Evolutionary conservation across 129 eudicot genomes (phyloP).

Genomic region (Rutidosis leptorrhynchoides): DNA sequence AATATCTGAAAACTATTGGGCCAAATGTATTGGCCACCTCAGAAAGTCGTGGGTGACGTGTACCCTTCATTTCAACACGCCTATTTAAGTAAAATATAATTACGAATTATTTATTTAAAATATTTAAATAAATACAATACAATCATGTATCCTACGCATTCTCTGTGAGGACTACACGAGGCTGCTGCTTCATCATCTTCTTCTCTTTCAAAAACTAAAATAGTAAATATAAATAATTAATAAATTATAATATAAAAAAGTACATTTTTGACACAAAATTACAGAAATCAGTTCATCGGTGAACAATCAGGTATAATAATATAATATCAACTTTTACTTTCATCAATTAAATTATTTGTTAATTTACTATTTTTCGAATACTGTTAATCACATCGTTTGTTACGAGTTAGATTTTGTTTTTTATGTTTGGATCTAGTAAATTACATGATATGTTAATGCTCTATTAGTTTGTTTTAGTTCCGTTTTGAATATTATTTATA

Average conservation of each 20-base stretch:
- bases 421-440: background rate
- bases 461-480: background rate
- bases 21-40: conserved; percentile 6
- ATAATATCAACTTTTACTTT: background rate
- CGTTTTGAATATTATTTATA: background rate
- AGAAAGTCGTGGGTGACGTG: conserved; percentile 27
- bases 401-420: background rate
- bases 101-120: too few relatives aligned
- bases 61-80: conserved; percentile 13
- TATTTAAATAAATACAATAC: conserved; percentile 21
- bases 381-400: background rate
- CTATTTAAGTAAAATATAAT: conserved; percentile 3
- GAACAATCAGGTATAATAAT: conserved; percentile 26
- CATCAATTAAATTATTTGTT: background rate
- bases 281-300: conserved; percentile 3
- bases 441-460: background rate
- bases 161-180: conserved; percentile 21
- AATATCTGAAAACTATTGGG: background rate
- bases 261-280: background rate
- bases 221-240: too few relatives aligned
- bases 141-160: conserved; percentile 25
- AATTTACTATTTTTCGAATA: background rate
- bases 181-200: conserved; percentile 16
- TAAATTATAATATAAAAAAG: background rate
- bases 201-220: background rate